phyloP scores from a whole-genome alignment of 139 green algal genomes.

The Monoraphidium neglectum region DNA sequence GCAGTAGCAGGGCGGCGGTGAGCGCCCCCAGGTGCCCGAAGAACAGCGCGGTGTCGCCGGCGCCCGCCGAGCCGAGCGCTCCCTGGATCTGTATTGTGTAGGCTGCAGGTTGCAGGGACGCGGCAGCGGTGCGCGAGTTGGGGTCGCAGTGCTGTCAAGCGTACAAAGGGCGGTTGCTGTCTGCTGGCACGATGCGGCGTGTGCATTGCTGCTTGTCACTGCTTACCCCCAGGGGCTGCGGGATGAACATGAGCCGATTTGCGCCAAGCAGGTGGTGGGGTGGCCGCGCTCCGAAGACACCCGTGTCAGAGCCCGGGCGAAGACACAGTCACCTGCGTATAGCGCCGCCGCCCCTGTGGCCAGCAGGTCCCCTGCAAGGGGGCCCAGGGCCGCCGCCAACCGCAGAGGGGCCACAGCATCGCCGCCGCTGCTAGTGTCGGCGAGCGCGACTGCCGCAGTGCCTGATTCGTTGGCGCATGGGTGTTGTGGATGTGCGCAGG shows the following conservation, averaged over 20 bases:
- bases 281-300: too few species aligned
- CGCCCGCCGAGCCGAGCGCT: constrained; percentile 56
- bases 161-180: too few species aligned
- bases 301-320: too few species aligned
- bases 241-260: background rate
- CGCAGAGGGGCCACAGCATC: background rate
- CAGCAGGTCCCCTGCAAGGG: constrained; percentile 1
- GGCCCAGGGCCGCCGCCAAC: background rate
- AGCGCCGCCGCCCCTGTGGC: background rate
- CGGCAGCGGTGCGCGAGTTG: too few species aligned
- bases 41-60: constrained; percentile 63
- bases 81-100: constrained; percentile 83
- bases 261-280: background rate
- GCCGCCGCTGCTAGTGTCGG: constrained; percentile 1
- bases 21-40: constrained; percentile 82
- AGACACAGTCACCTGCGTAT: constrained; percentile 3
- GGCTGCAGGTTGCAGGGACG: too few species aligned
- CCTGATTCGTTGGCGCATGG: constrained; percentile 35
- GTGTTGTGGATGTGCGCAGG: background rate
- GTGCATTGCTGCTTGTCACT: too few species aligned
- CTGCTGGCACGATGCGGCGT: too few species aligned
- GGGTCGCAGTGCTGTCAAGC: too few species aligned
- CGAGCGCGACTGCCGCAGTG: constrained; percentile 16
- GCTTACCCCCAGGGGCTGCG: too few species aligned
- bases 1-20: background rate